A percentile compares a stretch with the other conserved stretches of the same genome.
Evolutionary conservation across 116 monocot species (phyloP).

Genomic region (Trichopus zeylanicus): DNA sequence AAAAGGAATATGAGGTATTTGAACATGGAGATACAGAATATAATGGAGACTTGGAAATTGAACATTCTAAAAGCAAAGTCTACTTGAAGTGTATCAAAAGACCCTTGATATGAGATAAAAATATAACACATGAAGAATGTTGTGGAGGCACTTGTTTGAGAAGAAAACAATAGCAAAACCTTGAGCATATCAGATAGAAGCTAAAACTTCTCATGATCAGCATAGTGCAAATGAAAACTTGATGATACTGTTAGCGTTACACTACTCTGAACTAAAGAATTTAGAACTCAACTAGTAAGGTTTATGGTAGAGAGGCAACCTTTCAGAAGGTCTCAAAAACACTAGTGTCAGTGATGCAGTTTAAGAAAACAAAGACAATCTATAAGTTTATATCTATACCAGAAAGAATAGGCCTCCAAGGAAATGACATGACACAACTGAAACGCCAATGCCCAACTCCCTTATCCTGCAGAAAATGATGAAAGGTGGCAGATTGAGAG

Average conservation of each 20-base stretch:
- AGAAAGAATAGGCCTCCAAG: conserved; percentile 98
- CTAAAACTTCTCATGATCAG: background rate
- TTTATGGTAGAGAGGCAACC: background rate
- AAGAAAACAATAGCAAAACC: no score
- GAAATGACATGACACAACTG: conserved; percentile 86
- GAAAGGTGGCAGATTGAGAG: background rate
- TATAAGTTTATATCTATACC: conserved; percentile 18
- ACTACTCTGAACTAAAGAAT: background rate
- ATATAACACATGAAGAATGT: no score
- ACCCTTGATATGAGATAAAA: no score
- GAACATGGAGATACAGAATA: background rate
- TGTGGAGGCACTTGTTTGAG: no score
- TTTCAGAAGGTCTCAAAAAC: background rate
- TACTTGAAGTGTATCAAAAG: no score
- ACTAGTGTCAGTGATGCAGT: background rate
- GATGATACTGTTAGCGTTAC: background rate
- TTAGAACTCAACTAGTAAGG: no score
- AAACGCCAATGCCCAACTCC: conserved; percentile 93
- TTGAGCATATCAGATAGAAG: background rate
- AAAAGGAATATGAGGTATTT: background rate
- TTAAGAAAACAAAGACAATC: background rate
- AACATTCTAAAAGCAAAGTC: no score
- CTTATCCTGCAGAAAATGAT: conserved; percentile 53
- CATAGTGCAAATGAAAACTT: background rate
- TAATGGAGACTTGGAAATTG: no score